phyloP scores from a whole-genome alignment of 495 filamentous ascomycete species.

The Penicillium steckii region DNA sequence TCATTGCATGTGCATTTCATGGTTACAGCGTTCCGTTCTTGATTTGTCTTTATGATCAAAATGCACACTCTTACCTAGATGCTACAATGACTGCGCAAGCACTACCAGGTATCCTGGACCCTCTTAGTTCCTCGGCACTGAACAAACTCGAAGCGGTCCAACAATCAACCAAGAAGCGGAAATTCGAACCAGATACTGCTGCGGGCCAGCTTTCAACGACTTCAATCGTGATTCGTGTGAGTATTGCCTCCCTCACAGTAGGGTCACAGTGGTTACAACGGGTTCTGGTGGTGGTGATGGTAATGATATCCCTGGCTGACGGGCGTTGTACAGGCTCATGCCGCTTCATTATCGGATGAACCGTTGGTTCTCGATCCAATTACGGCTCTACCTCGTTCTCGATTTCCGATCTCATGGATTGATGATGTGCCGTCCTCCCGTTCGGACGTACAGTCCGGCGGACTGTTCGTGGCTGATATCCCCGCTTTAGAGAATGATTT shows the following conservation, averaged over 20 bases:
- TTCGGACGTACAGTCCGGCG: conserved; percentile 51
- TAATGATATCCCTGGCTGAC: conserved; percentile 7
- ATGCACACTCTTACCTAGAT: conserved; percentile 19
- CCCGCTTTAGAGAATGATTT: conserved; percentile 60
- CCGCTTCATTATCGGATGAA: conserved; percentile 53
- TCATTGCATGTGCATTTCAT: conserved; percentile 16
- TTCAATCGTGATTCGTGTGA: conserved; percentile 37
- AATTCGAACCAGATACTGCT: conserved; percentile 18
- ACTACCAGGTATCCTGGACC: conserved; percentile 32
- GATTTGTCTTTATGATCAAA: conserved; percentile 1
- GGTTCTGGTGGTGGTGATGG: too few relatives aligned
- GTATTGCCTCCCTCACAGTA: neutral
- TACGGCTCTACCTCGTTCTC: conserved; percentile 58
- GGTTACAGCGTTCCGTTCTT: neutral
- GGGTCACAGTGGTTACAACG: too few relatives aligned
- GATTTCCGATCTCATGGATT: conserved; percentile 58
- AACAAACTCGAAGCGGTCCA: conserved; percentile 30
- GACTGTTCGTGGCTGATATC: conserved; percentile 58
- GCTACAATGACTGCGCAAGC: conserved; percentile 39
- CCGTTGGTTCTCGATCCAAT: conserved; percentile 60
- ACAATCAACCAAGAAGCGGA: conserved; percentile 37
- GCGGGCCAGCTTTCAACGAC: conserved; percentile 24
- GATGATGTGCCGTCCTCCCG: conserved; percentile 53
- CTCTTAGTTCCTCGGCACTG: conserved; percentile 32
- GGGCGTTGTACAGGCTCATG: conserved; percentile 56